These are phyloP conservation scores for Naganishia antarctica DNA, from an alignment of 768 basidiomycete genomes.

Conservation along the genomic window DNA sequence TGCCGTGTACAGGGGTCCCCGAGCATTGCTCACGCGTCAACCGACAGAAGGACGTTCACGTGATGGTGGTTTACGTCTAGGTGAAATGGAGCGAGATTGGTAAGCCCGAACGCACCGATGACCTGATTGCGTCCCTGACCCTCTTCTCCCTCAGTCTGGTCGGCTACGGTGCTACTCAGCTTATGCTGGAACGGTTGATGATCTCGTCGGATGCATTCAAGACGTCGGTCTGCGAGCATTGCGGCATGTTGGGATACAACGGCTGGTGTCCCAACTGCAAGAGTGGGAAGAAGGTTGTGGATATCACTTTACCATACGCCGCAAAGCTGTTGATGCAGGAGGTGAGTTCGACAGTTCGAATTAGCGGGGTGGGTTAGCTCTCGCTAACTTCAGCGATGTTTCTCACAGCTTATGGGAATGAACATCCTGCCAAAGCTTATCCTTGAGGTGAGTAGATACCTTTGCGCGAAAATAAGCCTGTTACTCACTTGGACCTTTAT, in stretches of 20 bases:
- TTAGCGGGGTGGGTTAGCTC: not conserved
- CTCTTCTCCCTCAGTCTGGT: constrained; percentile 56
- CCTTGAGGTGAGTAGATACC: constrained; percentile 59
- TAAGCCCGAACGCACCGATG: not conserved
- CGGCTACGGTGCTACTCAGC: constrained; percentile 93
- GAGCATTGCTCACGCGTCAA: constrained; percentile 92
- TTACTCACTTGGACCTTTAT: no score
- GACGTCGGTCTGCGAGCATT: constrained; percentile 88
- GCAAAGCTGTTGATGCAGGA: constrained; percentile 61
- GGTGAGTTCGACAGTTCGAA: constrained; percentile 34
- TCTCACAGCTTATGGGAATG: constrained; percentile 83
- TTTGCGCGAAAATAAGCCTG: no score
- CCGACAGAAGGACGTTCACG: constrained; percentile 97
- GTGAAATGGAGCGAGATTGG: constrained; percentile 99
- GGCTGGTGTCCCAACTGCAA: constrained; percentile 96
- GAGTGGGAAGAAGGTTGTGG: constrained; percentile 91
- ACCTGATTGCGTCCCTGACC: not conserved
- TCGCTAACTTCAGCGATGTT: not conserved
- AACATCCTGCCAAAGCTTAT: constrained; percentile 86
- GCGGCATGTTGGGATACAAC: constrained; percentile 78
- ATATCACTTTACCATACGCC: constrained; percentile 91
- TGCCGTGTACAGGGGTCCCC: constrained; percentile 65
- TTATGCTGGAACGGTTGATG: constrained; percentile 94
- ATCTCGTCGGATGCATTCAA: constrained; percentile 98
- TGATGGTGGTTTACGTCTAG: constrained; percentile 91